Conservation (phyloP, 768 basidiomycete species). For the Boletus huronensis region DNA sequence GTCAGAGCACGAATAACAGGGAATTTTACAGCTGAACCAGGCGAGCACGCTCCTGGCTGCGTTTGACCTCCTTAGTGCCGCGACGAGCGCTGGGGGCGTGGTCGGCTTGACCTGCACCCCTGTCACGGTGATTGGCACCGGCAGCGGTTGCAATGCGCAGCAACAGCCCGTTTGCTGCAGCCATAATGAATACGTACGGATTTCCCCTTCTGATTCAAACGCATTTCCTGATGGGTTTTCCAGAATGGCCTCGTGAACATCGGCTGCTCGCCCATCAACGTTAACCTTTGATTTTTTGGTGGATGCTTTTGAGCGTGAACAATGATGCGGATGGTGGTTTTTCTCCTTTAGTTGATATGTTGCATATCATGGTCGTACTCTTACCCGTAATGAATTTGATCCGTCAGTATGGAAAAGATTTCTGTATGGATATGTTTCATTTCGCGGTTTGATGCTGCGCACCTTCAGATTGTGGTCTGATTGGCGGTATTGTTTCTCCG, state of each 20-base stretch:
- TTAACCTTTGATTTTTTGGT: background rate
- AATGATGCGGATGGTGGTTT: background rate
- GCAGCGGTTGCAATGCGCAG: background rate
- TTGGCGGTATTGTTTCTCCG: background rate
- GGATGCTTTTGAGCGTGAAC: background rate
- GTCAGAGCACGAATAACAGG: background rate
- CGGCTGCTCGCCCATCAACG: slow-evolving; percentile 3
- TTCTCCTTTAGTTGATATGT: background rate
- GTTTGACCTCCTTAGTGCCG: background rate
- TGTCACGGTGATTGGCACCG: slow-evolving; percentile 1
- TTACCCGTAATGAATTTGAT: background rate
- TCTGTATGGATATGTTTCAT: background rate
- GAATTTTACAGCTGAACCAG: background rate
- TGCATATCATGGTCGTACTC: background rate
- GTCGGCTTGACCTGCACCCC: slow-evolving; percentile 12
- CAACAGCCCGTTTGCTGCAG: slow-evolving; percentile 13
- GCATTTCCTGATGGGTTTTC: background rate
- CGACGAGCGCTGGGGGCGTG: background rate
- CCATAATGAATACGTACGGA: slow-evolving; percentile 4
- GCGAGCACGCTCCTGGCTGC: background rate
- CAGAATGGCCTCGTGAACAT: slow-evolving; percentile 2
- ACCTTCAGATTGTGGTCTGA: background rate
- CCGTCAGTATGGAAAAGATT: background rate
- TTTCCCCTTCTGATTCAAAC: too few relatives aligned
- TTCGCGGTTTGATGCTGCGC: background rate